Percentiles rank a stretch among this genome's conserved stretches.
phyloP scores from a whole-genome alignment of 1,139 yeast genomes.

The Fermentozyma sake region DNA sequence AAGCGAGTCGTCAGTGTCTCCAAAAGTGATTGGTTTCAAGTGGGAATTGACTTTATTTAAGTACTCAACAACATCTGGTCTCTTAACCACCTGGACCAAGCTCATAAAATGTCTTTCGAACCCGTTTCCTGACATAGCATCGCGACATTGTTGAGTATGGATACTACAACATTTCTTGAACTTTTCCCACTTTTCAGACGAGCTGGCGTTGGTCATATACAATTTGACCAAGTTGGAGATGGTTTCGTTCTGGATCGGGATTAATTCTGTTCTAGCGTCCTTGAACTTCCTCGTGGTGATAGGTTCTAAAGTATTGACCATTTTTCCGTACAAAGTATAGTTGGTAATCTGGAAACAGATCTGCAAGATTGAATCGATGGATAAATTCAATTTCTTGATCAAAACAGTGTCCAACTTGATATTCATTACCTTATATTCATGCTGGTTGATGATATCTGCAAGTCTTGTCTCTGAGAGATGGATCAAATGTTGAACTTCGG shows the following conservation, averaged over 20 bases:
- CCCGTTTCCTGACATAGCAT: constrained; percentile 59
- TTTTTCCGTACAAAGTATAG: constrained; percentile 67
- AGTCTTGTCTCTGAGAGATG: constrained; percentile 72
- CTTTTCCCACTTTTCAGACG: constrained; percentile 45
- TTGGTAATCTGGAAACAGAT: constrained; percentile 65
- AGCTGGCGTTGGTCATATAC: constrained; percentile 51
- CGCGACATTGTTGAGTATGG: constrained; percentile 46
- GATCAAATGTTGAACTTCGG: constrained; percentile 42
- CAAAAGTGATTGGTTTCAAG: constrained; percentile 21
- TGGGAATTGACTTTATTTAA: constrained; percentile 42
- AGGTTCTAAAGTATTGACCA: constrained; percentile 67
- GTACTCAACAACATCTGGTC: constrained; percentile 27
- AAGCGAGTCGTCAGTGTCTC: constrained; percentile 18
- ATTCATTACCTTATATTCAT: constrained; percentile 48
- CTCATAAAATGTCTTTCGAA: constrained; percentile 71
- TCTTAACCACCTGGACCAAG: constrained; percentile 42
- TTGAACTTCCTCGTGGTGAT: constrained; percentile 65
- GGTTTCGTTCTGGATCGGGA: constrained; percentile 56
- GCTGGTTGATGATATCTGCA: constrained; percentile 71
- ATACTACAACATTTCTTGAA: constrained; percentile 49
- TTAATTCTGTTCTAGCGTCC: constrained; percentile 65
- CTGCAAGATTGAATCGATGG: constrained; percentile 66
- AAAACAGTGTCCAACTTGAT: constrained; percentile 43
- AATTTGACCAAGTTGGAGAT: constrained; percentile 54
- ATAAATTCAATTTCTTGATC: constrained; percentile 47